A percentile compares a stretch with the other conserved stretches of the same genome.
phyloP scores from a whole-genome alignment of 2,329 filamentous ascomycete species.

The Hypoxylon sp. region DNA sequence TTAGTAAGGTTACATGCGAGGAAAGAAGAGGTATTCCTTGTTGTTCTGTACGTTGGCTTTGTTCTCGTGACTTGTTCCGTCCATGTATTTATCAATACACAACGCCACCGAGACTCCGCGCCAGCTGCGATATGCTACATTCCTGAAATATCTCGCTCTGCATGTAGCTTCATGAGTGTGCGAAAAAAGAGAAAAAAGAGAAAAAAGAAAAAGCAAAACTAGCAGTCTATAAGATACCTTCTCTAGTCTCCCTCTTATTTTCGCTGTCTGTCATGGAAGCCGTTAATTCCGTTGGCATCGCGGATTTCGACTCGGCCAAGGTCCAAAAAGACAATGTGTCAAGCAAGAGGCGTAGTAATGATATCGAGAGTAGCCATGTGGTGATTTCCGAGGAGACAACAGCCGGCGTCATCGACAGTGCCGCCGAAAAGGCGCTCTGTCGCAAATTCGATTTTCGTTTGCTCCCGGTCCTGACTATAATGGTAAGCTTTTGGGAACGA shows the following conservation, averaged over 20 bases:
- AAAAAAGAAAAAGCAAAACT: too few species aligned
- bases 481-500: constrained; percentile 56
- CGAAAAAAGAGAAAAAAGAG: background rate
- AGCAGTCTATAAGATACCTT: constrained; percentile 1
- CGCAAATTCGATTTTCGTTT: constrained; percentile 70
- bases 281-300: constrained; percentile 20
- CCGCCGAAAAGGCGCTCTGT: constrained; percentile 65
- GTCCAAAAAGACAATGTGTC: constrained; percentile 40
- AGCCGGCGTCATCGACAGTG: constrained; percentile 55
- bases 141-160: constrained; percentile 1
- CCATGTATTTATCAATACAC: constrained; percentile 8
- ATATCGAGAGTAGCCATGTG: constrained; percentile 48
- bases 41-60: constrained; percentile 13
- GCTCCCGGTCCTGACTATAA: constrained; percentile 67
- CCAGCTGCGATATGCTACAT: constrained; percentile 2
- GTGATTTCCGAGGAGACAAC: constrained; percentile 56
- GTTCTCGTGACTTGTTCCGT: background rate
- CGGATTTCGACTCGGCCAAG: constrained; percentile 34
- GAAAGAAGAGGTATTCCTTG: background rate
- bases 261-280: constrained; percentile 22
- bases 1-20: constrained; percentile 31
- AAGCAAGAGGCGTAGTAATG: constrained; percentile 39
- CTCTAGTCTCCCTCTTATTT: background rate
- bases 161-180: background rate
- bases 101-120: constrained; percentile 2